Conservation (phyloP, 1,284 basidiomycete genomes). For the Fomitopsis betulina region DNA sequence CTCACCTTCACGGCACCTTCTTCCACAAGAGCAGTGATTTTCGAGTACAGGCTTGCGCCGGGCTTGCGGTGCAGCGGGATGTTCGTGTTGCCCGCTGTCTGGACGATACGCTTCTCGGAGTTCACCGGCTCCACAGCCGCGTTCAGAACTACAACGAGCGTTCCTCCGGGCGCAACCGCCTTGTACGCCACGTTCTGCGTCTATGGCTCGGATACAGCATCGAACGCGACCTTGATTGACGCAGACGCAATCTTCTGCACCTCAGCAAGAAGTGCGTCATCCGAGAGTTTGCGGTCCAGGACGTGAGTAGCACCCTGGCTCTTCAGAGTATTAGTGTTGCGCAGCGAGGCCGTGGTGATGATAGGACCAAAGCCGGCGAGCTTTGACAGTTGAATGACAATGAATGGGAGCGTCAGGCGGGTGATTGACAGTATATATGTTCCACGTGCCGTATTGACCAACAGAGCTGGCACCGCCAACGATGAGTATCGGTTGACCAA, state of each 20-base stretch:
- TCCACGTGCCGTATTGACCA: constrained; percentile 28
- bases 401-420: no score
- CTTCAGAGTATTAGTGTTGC: constrained; percentile 36
- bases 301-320: constrained; percentile 22
- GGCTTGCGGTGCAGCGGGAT: constrained; percentile 6
- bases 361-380: constrained; percentile 45
- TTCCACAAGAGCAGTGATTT: constrained; percentile 12
- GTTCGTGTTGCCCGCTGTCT: constrained; percentile 8
- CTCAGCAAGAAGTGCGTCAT: constrained; percentile 2
- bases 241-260: constrained; percentile 9
- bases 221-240: constrained; percentile 21
- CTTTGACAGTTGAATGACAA: constrained; percentile 38
- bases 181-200: constrained; percentile 21
- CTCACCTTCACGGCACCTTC: constrained; percentile 15
- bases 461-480: constrained; percentile 34
- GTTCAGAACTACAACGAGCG: constrained; percentile 14
- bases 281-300: constrained; percentile 17
- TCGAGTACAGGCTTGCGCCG: constrained; percentile 9
- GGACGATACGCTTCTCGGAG: constrained; percentile 3
- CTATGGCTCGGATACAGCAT: constrained; percentile 18
- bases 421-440: no score
- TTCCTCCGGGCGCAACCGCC: constrained; percentile 22
- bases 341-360: constrained; percentile 42
- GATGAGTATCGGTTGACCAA: constrained; percentile 30
- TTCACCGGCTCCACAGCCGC: constrained; percentile 5